These are phyloP conservation scores for Serendipita sp. DNA, from an alignment of 768 basidiomycete species.

Conservation along the genomic window DNA sequence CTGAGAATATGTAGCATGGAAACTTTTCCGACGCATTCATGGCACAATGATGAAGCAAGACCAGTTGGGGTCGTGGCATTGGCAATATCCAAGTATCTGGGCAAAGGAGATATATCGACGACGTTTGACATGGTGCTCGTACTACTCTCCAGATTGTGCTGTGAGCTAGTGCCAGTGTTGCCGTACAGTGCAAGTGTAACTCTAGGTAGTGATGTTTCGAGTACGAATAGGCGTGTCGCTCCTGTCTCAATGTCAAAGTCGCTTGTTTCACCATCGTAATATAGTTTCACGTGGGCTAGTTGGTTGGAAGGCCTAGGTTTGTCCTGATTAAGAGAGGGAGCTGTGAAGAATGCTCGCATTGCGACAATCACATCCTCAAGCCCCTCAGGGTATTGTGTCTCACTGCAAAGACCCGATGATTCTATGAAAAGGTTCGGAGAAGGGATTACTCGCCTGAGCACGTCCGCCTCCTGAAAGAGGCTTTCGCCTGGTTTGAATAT, in stretches of 20 bases:
- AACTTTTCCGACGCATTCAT: slow-evolving; percentile 44
- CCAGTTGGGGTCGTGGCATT: slow-evolving; percentile 40
- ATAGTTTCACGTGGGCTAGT: slow-evolving; percentile 51
- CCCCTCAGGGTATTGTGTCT: slow-evolving; percentile 28
- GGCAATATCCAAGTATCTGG: slow-evolving; percentile 41
- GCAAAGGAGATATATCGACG: slow-evolving; percentile 24
- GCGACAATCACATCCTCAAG: slow-evolving; percentile 60
- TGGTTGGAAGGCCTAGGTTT: slow-evolving; percentile 53
- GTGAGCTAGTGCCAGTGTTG: too few species aligned
- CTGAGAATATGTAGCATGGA: slow-evolving; percentile 47
- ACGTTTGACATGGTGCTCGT: slow-evolving; percentile 23
- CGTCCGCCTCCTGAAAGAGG: slow-evolving; percentile 46
- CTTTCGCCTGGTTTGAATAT: slow-evolving; percentile 50
- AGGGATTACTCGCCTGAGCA: slow-evolving; percentile 37
- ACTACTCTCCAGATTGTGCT: slow-evolving; percentile 27
- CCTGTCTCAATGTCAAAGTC: slow-evolving; percentile 59
- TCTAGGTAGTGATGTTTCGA: slow-evolving; percentile 54
- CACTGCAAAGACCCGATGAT: slow-evolving; percentile 22
- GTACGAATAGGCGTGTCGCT: slow-evolving; percentile 62
- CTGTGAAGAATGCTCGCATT: slow-evolving; percentile 45
- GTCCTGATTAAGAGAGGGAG: slow-evolving; percentile 36
- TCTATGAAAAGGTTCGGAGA: background rate
- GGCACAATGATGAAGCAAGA: slow-evolving; percentile 45
- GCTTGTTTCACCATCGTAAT: slow-evolving; percentile 50
- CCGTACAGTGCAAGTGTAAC: slow-evolving; percentile 50